phyloP scores from a whole-genome alignment of 768 basidiomycete species.

The Agaricus subrufescens region DNA sequence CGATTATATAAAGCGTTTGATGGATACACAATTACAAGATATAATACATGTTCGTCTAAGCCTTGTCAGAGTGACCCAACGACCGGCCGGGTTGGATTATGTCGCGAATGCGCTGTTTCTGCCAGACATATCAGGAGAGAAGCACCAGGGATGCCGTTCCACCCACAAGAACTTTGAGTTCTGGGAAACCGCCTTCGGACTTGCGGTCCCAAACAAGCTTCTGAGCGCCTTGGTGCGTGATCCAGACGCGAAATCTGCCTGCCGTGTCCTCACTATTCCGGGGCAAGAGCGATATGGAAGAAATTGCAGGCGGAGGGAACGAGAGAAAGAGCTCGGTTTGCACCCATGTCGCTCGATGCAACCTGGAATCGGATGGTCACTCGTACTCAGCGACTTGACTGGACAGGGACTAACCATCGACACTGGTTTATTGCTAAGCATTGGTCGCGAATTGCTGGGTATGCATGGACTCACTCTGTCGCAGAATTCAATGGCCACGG shows the following conservation, averaged over 20 bases:
- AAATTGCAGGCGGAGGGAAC: conserved; percentile 75
- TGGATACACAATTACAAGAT: background rate
- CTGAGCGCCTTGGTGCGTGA: conserved; percentile 35
- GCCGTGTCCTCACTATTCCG: conserved; percentile 76
- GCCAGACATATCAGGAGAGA: conserved; percentile 6
- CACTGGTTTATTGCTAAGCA: conserved; percentile 39
- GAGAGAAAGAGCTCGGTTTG: conserved; percentile 90
- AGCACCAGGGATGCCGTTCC: background rate
- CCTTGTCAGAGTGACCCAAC: conserved; percentile 85
- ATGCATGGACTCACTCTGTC: conserved; percentile 60
- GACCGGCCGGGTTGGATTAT: conserved; percentile 73
- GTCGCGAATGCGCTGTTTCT: conserved; percentile 92
- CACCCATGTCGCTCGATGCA: conserved; percentile 91
- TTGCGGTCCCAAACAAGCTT: conserved; percentile 86
- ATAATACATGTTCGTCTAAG: conserved; percentile 12
- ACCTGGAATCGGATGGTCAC: conserved; percentile 42
- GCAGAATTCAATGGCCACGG: conserved; percentile 88
- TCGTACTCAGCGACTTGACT: background rate
- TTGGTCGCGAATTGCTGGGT: background rate
- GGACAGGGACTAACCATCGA: conserved; percentile 56
- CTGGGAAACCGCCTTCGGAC: conserved; percentile 87
- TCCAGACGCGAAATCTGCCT: conserved; percentile 90
- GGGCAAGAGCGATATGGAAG: conserved; percentile 67
- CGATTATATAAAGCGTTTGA: conserved; percentile 11
- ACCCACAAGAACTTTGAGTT: conserved; percentile 77